phyloP scores from a whole-genome alignment of 2,329 filamentous ascomycete genomes.

The Pseudocercospora pini-densiflorae region DNA sequence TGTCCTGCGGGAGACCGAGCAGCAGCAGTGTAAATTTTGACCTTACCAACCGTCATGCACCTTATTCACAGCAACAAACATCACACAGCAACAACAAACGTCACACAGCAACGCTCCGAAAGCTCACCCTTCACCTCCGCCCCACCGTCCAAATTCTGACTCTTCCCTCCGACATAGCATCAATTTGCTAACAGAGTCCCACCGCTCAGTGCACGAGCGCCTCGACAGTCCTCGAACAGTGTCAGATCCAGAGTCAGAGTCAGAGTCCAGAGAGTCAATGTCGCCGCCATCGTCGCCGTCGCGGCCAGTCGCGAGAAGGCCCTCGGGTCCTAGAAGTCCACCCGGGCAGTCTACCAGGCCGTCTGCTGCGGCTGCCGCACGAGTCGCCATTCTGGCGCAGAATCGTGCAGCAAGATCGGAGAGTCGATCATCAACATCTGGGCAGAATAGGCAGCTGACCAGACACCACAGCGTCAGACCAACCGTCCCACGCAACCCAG shows the following conservation, averaged over 20 bases:
- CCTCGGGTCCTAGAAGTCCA: neutral
- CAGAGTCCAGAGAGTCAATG: neutral
- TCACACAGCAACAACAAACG: neutral
- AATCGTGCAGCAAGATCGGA: neutral
- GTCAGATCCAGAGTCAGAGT: neutral
- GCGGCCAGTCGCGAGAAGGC: neutral
- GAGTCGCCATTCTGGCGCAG: neutral
- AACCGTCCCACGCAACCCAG: neutral
- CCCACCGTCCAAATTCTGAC: neutral
- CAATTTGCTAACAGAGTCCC: constrained; percentile 4
- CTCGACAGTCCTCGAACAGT: neutral
- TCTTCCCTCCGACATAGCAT: neutral
- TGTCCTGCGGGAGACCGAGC: constrained; percentile 2
- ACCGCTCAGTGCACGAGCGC: neutral
- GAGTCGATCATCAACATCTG: neutral
- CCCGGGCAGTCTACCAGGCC: neutral
- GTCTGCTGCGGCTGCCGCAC: neutral
- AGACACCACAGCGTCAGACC: neutral
- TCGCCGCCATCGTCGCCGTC: neutral
- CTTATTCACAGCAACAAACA: neutral
- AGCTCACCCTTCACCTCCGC: constrained; percentile 3
- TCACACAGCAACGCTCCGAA: neutral
- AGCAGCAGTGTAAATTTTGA: constrained; percentile 14
- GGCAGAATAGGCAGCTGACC: neutral
- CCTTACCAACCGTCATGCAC: constrained; percentile 7